A percentile compares a stretch with the other conserved stretches of the same genome.
phyloP scores from a whole-genome alignment of 805 yeast genomes.

The Scheffersomyces stipitis region DNA sequence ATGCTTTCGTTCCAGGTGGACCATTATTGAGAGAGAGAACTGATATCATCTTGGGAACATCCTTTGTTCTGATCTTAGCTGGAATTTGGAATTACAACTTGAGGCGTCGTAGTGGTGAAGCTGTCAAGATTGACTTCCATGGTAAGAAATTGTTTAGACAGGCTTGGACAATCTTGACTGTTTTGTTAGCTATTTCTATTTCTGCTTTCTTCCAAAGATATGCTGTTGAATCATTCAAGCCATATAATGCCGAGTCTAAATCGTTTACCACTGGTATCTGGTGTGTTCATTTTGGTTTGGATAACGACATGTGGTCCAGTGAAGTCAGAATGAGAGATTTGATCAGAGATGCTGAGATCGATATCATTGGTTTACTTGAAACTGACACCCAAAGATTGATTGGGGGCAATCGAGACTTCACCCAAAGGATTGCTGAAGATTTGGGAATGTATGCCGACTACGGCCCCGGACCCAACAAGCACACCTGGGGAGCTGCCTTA shows the following conservation, averaged over 20 bases:
- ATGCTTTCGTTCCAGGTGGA: slow-evolving; percentile 97
- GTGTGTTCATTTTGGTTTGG: slow-evolving; percentile 97
- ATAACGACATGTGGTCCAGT: slow-evolving; percentile 97
- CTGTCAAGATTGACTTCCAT: slow-evolving; percentile 18
- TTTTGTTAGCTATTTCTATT: slow-evolving; percentile 52
- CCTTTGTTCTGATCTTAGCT: slow-evolving; percentile 51
- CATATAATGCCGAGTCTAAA: slow-evolving; percentile 49
- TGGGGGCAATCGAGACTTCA: slow-evolving; percentile 93
- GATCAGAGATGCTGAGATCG: slow-evolving; percentile 82
- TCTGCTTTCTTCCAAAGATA: slow-evolving; percentile 56
- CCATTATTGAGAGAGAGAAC: slow-evolving; percentile 84
- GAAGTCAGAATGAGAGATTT: slow-evolving; percentile 87
- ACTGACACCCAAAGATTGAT: slow-evolving; percentile 91
- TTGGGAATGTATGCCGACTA: slow-evolving; percentile 92
- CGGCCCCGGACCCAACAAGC: slow-evolving; percentile 97
- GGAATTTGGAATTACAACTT: slow-evolving; percentile 49
- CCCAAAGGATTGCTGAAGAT: slow-evolving; percentile 89
- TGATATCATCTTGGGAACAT: slow-evolving; percentile 62
- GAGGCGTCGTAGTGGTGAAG: slow-evolving; percentile 19
- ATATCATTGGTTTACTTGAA: slow-evolving; percentile 87
- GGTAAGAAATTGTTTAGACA: slow-evolving; percentile 19
- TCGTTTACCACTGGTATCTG: slow-evolving; percentile 93
- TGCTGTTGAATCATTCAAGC: slow-evolving; percentile 66
- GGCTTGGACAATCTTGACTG: slow-evolving; percentile 34
- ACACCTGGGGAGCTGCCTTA: slow-evolving; percentile 96